Evolutionary conservation across 2,329 filamentous ascomycete genomes (phyloP).

Genomic region (Penicillium glabrum): DNA sequence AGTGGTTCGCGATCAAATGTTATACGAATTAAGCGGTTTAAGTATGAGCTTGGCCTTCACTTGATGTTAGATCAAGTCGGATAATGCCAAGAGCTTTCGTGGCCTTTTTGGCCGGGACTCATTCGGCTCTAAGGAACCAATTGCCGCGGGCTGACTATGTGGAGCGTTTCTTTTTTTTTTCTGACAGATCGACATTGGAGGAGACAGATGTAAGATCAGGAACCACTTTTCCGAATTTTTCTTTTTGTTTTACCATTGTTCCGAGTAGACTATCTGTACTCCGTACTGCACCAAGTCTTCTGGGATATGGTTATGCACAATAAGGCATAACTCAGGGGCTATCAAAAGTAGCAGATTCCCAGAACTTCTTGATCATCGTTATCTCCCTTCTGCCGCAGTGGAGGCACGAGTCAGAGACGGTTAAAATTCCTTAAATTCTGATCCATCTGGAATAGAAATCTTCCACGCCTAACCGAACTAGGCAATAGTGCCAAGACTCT

Average conservation of each 20-base stretch:
- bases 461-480: not conserved
- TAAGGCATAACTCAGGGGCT: too few species aligned
- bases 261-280: not conserved
- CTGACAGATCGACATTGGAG: not conserved
- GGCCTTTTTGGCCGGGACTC: not conserved
- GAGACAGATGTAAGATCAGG: not conserved
- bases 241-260: not conserved
- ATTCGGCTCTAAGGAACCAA: not conserved
- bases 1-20: not conserved
- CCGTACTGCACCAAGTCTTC: not conserved
- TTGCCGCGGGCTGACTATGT: not conserved
- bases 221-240: not conserved
- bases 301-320: not conserved
- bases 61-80: not conserved
- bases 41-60: not conserved
- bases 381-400: not conserved
- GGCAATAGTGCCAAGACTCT: not conserved
- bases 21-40: not conserved
- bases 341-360: not conserved
- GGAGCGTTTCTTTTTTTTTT: not conserved
- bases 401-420: not conserved
- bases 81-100: not conserved
- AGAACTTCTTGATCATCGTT: not conserved
- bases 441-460: not conserved
- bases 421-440: not conserved